Evolutionary conservation across 129 eudicot genomes (phyloP).

Genomic region (Lactuca saligna): DNA sequence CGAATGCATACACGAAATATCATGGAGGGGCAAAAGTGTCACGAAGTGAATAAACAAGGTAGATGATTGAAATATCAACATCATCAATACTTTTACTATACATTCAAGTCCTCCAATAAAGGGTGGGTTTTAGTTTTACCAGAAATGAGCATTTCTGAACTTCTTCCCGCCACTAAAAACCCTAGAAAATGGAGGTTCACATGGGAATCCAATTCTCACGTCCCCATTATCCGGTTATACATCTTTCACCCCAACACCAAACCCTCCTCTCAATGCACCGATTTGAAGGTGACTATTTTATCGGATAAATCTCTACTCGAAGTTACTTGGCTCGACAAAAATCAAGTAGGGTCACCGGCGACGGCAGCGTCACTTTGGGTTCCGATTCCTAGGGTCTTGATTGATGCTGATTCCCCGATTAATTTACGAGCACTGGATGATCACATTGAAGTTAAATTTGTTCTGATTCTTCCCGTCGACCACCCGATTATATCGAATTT

Average conservation of each 20-base stretch:
- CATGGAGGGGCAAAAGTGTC: not conserved
- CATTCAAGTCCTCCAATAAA: slow-evolving; percentile 2
- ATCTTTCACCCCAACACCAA: slow-evolving; percentile 46
- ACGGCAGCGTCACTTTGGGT: slow-evolving; percentile 39
- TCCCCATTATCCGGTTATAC: slow-evolving; percentile 58
- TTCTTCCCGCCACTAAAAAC: slow-evolving; percentile 41
- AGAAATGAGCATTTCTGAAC: slow-evolving; percentile 23
- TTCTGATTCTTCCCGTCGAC: slow-evolving; percentile 76
- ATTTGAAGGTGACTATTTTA: slow-evolving; percentile 33
- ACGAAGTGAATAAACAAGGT: not conserved
- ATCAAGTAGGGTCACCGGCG: slow-evolving; percentile 12
- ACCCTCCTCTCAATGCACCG: slow-evolving; percentile 44
- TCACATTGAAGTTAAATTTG: slow-evolving; percentile 63
- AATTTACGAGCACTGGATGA: slow-evolving; percentile 47
- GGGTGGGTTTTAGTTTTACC: slow-evolving; percentile 16
- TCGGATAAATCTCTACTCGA: slow-evolving; percentile 48
- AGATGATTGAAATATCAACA: not conserved
- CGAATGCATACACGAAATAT: not conserved
- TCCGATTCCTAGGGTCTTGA: slow-evolving; percentile 71
- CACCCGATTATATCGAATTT: slow-evolving; percentile 70
- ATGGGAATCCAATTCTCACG: slow-evolving; percentile 92
- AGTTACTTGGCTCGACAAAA: slow-evolving; percentile 36
- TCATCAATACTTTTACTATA: slow-evolving; percentile 10
- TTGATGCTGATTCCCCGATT: slow-evolving; percentile 63
- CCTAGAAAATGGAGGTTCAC: slow-evolving; percentile 83